Percentiles rank a stretch among this genome's conserved stretches.
These are phyloP conservation scores for Lactarius pseudohatsudake DNA, from an alignment of 768 basidiomycete genomes.

Conservation along the genomic window DNA sequence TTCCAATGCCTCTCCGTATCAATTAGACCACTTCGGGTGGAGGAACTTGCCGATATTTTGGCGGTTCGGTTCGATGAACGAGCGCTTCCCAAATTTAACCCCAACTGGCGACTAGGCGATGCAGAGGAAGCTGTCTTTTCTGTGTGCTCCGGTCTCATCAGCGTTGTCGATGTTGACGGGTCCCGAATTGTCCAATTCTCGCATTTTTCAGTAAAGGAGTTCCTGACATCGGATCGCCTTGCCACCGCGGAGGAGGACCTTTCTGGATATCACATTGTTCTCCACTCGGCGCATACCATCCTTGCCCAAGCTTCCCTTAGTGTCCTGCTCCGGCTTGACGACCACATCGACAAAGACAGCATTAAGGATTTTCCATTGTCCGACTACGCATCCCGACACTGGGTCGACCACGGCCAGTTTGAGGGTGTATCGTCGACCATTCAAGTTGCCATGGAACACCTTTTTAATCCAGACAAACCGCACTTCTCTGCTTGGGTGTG, in stretches of 20 bases:
- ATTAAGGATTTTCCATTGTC: not conserved
- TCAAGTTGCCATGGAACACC: too few species aligned
- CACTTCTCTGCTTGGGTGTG: too few species aligned
- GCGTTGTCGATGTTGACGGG: not conserved
- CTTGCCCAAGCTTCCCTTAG: slow-evolving; percentile 1
- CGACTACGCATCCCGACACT: too few species aligned
- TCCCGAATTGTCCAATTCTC: slow-evolving; percentile 8
- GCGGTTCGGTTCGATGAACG: not conserved
- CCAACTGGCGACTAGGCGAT: slow-evolving; percentile 15
- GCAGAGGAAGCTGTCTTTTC: not conserved
- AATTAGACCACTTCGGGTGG: slow-evolving; percentile 2
- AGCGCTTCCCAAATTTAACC: not conserved
- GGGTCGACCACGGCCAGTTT: too few species aligned
- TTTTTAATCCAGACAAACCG: too few species aligned
- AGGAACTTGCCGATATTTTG: slow-evolving; percentile 13
- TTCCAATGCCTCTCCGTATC: slow-evolving; percentile 13
- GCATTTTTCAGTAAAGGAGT: slow-evolving; percentile 20
- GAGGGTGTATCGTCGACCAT: too few species aligned
- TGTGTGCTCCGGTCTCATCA: slow-evolving; percentile 4
- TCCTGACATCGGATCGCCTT: slow-evolving; percentile 5
- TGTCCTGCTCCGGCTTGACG: not conserved
- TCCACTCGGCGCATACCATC: not conserved
- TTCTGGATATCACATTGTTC: slow-evolving; percentile 2
- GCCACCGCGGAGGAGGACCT: not conserved
- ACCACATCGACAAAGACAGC: too few species aligned